Conservation (phyloP, 2,329 filamentous ascomycete species). For the Trichoderma atrobrunneum region DNA sequence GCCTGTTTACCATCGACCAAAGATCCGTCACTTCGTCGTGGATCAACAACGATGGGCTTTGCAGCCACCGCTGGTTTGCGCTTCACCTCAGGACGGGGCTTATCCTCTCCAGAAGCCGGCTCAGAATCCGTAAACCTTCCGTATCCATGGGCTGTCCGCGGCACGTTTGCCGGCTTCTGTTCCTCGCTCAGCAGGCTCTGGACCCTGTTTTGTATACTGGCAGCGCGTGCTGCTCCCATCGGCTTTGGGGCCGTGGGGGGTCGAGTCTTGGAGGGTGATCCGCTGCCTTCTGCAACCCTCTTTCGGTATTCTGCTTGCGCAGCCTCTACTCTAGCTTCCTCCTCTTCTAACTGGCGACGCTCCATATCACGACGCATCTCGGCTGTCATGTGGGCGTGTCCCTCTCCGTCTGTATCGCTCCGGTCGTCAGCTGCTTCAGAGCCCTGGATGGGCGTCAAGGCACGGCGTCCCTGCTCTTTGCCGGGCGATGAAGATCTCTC, state of each 20-base stretch:
- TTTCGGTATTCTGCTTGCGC: slow-evolving; percentile 86
- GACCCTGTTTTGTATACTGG: slow-evolving; percentile 89
- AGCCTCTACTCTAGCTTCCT: slow-evolving; percentile 84
- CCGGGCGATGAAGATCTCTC: slow-evolving; percentile 49
- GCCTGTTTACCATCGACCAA: slow-evolving; percentile 13
- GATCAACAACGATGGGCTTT: slow-evolving; percentile 29
- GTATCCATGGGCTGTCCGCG: slow-evolving; percentile 80
- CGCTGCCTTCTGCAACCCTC: slow-evolving; percentile 56
- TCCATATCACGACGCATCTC: slow-evolving; percentile 91
- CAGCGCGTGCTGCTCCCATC: slow-evolving; percentile 62
- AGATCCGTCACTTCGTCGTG: slow-evolving; percentile 25
- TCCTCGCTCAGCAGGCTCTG: slow-evolving; percentile 81
- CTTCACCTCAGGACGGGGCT: slow-evolving; percentile 44
- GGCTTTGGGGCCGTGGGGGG: slow-evolving; percentile 46
- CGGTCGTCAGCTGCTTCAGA: slow-evolving; percentile 62
- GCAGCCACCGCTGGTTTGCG: slow-evolving; percentile 49
- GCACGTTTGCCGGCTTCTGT: slow-evolving; percentile 55
- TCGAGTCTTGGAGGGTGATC: slow-evolving; percentile 35
- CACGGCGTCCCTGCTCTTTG: slow-evolving; percentile 47
- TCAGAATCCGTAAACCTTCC: slow-evolving; percentile 72
- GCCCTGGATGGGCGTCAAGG: slow-evolving; percentile 68
- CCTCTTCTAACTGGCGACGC: slow-evolving; percentile 73
- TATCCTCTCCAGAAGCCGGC: slow-evolving; percentile 38
- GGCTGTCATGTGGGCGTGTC: slow-evolving; percentile 70
- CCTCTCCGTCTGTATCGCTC: slow-evolving; percentile 62